Percentiles rank a stretch among this genome's conserved stretches.
Conservation (phyloP, 2,329 filamentous ascomycete species). For the Paraconiothyrium sp. region DNA sequence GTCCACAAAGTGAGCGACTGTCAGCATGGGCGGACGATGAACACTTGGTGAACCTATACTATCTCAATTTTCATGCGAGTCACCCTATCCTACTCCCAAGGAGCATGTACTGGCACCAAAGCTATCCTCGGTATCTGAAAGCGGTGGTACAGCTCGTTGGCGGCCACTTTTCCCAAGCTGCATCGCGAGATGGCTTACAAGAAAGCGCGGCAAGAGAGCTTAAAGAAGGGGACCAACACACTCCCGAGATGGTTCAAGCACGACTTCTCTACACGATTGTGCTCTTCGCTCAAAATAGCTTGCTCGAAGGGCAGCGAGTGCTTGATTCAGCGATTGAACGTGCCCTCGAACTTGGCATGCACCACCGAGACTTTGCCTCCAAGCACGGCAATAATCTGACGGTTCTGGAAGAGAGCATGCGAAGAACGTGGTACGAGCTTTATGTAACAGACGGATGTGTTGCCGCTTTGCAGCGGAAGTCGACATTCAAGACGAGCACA, state of each 20-base stretch:
- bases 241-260: constrained; percentile 72
- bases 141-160: constrained; percentile 63
- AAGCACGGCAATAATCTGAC: constrained; percentile 68
- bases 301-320: constrained; percentile 70
- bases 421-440: constrained; percentile 86
- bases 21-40: constrained; percentile 24
- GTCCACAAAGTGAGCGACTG: neutral
- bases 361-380: constrained; percentile 71
- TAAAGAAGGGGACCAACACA: constrained; percentile 20
- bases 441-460: constrained; percentile 82
- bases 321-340: constrained; percentile 73
- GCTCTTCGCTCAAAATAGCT: constrained; percentile 76
- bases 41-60: constrained; percentile 59
- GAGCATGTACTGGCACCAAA: constrained; percentile 49
- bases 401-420: constrained; percentile 79
- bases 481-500: constrained; percentile 68
- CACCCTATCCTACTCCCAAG: constrained; percentile 64
- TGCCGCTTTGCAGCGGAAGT: constrained; percentile 76
- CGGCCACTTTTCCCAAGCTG: constrained; percentile 57
- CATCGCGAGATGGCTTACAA: constrained; percentile 51
- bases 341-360: constrained; percentile 77
- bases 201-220: constrained; percentile 24
- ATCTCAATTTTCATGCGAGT: constrained; percentile 60
- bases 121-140: constrained; percentile 53
- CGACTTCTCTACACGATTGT: constrained; percentile 77